Percentiles rank a stretch among this genome's conserved stretches.
Conservation (phyloP, 2,329 filamentous ascomycete genomes). For the Fusarium vanettenii region DNA sequence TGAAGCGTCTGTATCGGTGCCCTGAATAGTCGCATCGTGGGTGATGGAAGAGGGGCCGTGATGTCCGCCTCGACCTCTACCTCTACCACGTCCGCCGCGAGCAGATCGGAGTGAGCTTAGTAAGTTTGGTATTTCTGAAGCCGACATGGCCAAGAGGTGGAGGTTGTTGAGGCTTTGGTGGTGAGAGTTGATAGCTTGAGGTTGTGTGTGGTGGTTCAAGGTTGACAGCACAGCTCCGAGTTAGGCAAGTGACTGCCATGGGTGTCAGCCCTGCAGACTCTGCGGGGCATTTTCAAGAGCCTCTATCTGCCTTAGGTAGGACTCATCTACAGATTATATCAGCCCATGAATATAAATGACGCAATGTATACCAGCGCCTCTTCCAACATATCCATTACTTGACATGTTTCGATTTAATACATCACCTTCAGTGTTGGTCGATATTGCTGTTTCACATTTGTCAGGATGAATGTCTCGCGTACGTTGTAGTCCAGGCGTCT, state of each 20-base stretch:
- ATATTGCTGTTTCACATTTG: not conserved
- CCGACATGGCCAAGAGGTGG: conserved; percentile 65
- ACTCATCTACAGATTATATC: not conserved
- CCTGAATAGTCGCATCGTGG: conserved; percentile 83
- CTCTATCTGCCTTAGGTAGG: not conserved
- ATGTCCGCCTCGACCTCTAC: conserved; percentile 50
- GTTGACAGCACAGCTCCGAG: not conserved
- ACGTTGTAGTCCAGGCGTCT: not conserved
- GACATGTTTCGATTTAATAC: not conserved
- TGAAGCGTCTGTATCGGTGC: conserved; percentile 92
- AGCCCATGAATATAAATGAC: not conserved
- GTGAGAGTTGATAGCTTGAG: not conserved
- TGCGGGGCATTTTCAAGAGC: not conserved
- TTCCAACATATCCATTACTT: not conserved
- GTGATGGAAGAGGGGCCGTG: conserved; percentile 47
- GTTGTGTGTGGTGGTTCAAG: not conserved
- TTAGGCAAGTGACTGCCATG: conserved; percentile 7
- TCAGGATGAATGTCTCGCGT: not conserved
- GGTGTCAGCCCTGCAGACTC: conserved; percentile 6
- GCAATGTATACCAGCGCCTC: not conserved
- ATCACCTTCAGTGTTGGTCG: not conserved
- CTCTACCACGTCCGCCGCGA: conserved; percentile 49
- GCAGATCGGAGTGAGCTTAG: conserved; percentile 60
- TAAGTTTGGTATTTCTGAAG: conserved; percentile 83
- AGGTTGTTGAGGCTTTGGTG: not conserved